Evolutionary conservation across 208 protist species (phyloP), one percentile per base, ranked within the genome.

Genomic region (Angomonas desouzai): DNA sequence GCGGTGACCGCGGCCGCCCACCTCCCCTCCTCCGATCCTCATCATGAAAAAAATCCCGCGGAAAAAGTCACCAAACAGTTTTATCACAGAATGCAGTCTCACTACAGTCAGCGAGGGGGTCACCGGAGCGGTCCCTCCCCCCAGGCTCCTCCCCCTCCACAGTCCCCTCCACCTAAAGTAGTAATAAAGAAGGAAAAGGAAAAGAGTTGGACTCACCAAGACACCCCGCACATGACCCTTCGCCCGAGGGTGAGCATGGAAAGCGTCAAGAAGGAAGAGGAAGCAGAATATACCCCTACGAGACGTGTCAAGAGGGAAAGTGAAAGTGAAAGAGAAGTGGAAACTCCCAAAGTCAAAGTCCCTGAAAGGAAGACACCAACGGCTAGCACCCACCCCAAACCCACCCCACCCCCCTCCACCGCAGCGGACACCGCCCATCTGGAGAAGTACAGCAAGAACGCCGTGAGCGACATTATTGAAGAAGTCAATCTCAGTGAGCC

Each of bases 381-480:
- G 1, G 23, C 34, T 10, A 16, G 23, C 7, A 0, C 6, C 38
- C 34, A 20, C 20, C 28, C 30, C 3, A n/a, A 29, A 27, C 22
- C 34, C 20, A n/a, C 2, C 25, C 20, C 30, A 33, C 22, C 3
- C 33, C 10, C 33, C 32, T 23, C 38, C 58, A 25, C 47, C 25
- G 22, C 40, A 27, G 58, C 20, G 11, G 20, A 28, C 20, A 16
- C 20, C 20, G 20, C 56, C 3, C 56, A 48, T 32, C 2, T 48
- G 36, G 34, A 48, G 4, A 20, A 40, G 20, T 40, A 61, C 56
- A 29, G 32, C 6, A 27, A 43, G 33, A 47, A 48, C 22, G 38
- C 33, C 16, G 56, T 61, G 29, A 61, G 20, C 3, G 56, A 61
- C 6, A 47, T 61, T 48, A 43, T 61, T 34, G 29, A 34, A 22